Base-by-base conservation (phyloP, 129 eudicot species). In the Helianthus tuberosus region DNA sequence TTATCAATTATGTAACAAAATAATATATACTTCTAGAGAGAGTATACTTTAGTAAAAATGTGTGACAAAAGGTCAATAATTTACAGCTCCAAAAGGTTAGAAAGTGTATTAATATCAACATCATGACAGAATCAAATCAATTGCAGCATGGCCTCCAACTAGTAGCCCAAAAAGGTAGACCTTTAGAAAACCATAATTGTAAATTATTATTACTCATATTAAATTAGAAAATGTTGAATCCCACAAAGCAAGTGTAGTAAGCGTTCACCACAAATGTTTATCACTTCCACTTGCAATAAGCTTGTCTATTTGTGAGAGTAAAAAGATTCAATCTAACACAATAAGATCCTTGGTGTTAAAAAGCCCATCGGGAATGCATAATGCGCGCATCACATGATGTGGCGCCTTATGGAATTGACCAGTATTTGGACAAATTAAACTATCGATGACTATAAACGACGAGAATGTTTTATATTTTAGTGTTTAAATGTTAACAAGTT, bases 121-220 rank as follows among this genome's bases (percentile, higher is more conserved):
- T 76, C 74, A 67, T 51, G 68, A 63, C 59, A 76, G 49, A 16
- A 76, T 58, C 80, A 76, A 67, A 58, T 68, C 39, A 76, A 75
- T 53, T 60, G 48, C 75, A 76, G 80, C 38, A 68, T 76, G 80
- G 62, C 75, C 68, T 75, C 65, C 64, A 75, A 64, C 10, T 35
- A 62, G 20, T 73, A 75, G 41, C 39, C 64, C 15, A 64, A 68
- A 65, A 66, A 38, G 47, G 46, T 25, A 66, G 62, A 65, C 73
- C 79, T 52, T 76, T 11, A 48, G 73, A 67, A 6, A 54, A 55
- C 68, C 68, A 67, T 66, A 55, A 55, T n/a, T 47, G 32, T 51
- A 76, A 43, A 68, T 66, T 47, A 76, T 43, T 75, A 29, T 43
- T 75, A 29, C 49, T 53, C 16, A 43, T 67, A 66, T 55, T 53